A percentile compares a stretch with the other conserved stretches of the same genome.
Conservation (phyloP, 2,329 filamentous ascomycete genomes). For the Amesomyces nigricolor region DNA sequence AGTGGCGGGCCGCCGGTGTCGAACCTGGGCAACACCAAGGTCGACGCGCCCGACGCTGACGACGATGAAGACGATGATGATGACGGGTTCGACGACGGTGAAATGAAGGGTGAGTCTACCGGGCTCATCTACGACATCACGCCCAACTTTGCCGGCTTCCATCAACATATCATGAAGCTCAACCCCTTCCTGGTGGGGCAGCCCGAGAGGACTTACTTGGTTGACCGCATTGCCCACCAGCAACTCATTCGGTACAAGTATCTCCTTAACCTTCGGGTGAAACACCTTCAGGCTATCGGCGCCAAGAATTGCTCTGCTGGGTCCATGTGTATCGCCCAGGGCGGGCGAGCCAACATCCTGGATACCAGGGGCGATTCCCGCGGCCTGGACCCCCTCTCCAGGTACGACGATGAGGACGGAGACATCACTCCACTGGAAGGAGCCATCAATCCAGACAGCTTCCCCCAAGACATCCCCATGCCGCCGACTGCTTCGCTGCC, state of each 20-base stretch:
- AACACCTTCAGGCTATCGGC: conserved; percentile 59
- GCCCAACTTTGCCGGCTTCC: conserved; percentile 71
- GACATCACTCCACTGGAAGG: conserved; percentile 66
- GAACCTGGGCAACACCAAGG: conserved; percentile 36
- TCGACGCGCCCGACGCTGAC: conserved; percentile 37
- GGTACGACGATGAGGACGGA: conserved; percentile 55
- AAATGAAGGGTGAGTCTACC: conserved; percentile 55
- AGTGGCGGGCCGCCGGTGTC: conserved; percentile 51
- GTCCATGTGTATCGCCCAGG: conserved; percentile 58
- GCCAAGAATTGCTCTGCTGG: conserved; percentile 53
- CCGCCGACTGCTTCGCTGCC: conserved; percentile 73
- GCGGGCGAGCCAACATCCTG: conserved; percentile 59
- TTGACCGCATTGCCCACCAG: conserved; percentile 77
- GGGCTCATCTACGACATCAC: conserved; percentile 62
- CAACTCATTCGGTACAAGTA: conserved; percentile 75
- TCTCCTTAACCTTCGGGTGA: conserved; percentile 63
- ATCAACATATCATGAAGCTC: conserved; percentile 62
- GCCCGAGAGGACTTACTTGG: conserved; percentile 51
- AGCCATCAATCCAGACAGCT: conserved; percentile 64
- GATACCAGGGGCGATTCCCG: conserved; percentile 55
- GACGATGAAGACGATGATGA: conserved; percentile 49
- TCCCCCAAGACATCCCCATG: conserved; percentile 74
- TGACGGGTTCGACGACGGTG: conserved; percentile 59
- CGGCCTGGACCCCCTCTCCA: conserved; percentile 51
- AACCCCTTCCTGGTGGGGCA: conserved; percentile 61